Evolutionary conservation across 2,329 filamentous ascomycete species (phyloP), one percentile per base, ranked within the genome.

Genomic region (Anisogramma anomala): DNA sequence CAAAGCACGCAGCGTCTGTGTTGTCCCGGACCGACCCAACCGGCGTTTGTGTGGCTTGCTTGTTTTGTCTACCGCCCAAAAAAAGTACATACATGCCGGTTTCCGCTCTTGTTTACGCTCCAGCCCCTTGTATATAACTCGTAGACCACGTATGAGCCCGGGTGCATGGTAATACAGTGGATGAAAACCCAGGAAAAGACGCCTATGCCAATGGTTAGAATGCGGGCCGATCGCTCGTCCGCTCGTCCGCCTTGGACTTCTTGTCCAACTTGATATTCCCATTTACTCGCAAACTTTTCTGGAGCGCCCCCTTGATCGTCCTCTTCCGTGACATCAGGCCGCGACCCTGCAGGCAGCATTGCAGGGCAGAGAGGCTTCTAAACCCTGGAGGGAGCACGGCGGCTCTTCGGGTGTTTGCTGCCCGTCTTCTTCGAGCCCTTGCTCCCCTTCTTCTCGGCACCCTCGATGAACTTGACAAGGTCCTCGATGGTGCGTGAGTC

Each of bases 401-500:
- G 66, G 39, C 65, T 61, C 17, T 68, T 57, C 36, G 69, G 66
- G 59, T 77, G 77, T 63, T 79, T 79, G n/a, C 57, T 52, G 17
- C 39, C 44, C 19, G 39, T 33, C 41, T 47, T 47, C 30, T 39
- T 33, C 9, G 41, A 36, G 36, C 42, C 60, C 42, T 61, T 62
- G 53, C 64, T 64, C 49, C 66, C 64, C 54, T 70, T 67, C 47
- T 68, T 64, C 40, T 77, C 72, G 13, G 61, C 68, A 32, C 88
- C 89, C 61, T 96, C 91, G 52, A 98, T 96, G 62, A 89, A 96
- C 62, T 83, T 85, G 58, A 98, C 71, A 30, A 98, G 67, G 60
- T 98, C 89, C 53, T 96, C 88, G 48, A 98, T 87, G 64, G 79
- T 94, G 53, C 87, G 74, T 41, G 81, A 77, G 58, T 93, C 85